phyloP scores from a whole-genome alignment of 176 grass and related monocot species.

The Hyparrhenia diplandra region DNA sequence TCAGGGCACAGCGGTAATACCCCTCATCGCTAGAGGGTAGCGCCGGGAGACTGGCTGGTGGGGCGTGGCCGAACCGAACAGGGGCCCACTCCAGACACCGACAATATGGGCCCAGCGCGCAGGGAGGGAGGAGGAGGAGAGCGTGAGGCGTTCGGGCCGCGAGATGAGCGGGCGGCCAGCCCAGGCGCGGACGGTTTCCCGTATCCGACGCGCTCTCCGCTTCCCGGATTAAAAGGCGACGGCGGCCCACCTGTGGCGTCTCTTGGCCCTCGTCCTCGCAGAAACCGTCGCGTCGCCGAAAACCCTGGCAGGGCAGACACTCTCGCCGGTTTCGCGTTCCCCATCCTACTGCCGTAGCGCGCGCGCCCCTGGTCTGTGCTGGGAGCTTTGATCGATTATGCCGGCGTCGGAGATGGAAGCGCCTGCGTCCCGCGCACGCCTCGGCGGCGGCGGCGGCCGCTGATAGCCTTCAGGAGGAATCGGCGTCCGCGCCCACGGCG shows the following conservation, averaged over 20 bases:
- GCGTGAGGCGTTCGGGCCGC: not conserved
- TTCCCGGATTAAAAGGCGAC: not conserved
- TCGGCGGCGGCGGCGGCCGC: not conserved
- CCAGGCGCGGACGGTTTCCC: constrained; percentile 27
- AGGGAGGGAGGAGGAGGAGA: not conserved
- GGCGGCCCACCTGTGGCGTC: not conserved
- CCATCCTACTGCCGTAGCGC: not conserved
- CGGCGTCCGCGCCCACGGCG: not conserved
- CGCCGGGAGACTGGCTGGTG: not conserved
- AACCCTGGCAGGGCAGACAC: not conserved
- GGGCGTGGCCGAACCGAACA: constrained; percentile 24
- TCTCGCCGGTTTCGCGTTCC: not conserved
- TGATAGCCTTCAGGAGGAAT: not conserved
- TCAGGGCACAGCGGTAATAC: constrained; percentile 10
- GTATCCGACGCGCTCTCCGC: not conserved
- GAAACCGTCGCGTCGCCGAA: not conserved
- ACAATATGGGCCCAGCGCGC: constrained; percentile 25
- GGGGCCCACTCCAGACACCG: not conserved
- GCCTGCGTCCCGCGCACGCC: not conserved
- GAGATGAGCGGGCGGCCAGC: constrained; percentile 31
- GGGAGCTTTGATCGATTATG: not conserved
- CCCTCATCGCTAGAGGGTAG: not conserved
- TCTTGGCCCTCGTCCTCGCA: constrained; percentile 7
- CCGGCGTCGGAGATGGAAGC: constrained; percentile 18
- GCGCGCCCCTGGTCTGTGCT: not conserved